Evolutionary conservation across 305 asterid species (phyloP).

Genomic region (Striga hermonthica): DNA sequence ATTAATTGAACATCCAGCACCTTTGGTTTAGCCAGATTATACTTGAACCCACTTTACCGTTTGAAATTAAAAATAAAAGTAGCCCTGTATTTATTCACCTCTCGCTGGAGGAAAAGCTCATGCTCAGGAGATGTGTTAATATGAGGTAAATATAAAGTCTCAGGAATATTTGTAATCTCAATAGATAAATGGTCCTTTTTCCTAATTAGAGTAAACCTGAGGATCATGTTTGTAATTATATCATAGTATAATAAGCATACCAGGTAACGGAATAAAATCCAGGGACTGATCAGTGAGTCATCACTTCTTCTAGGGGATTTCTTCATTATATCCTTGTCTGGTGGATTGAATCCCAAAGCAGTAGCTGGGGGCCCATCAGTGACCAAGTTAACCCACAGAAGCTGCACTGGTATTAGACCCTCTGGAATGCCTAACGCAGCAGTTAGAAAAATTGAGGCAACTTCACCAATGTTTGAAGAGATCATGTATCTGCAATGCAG

Average conservation of each 20-base stretch:
- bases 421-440: conserved; percentile 8
- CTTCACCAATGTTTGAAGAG: conserved; percentile 6
- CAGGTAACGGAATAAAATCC: conserved; percentile 9
- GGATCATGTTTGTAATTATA: too few relatives aligned
- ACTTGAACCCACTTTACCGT: too few relatives aligned
- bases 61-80: too few relatives aligned
- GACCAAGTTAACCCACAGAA: conserved; percentile 11
- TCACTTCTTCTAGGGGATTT: conserved; percentile 12
- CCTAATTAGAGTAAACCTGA: too few relatives aligned
- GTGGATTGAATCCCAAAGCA: conserved; percentile 14
- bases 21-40: too few relatives aligned
- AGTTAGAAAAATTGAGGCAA: neutral
- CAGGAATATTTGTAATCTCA: too few relatives aligned
- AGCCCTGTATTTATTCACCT: too few relatives aligned
- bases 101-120: too few relatives aligned
- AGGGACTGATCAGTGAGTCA: conserved; percentile 6
- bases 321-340: conserved; percentile 13
- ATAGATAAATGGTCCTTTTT: too few relatives aligned
- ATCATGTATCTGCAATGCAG: conserved; percentile 12
- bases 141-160: too few relatives aligned
- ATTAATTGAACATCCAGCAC: too few relatives aligned
- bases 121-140: too few relatives aligned
- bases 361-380: conserved; percentile 14
- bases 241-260: neutral
- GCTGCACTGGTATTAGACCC: conserved; percentile 14